These are phyloP conservation scores for Mychonastes homosphaera DNA, from an alignment of 139 green algal species.

Conservation along the genomic window DNA sequence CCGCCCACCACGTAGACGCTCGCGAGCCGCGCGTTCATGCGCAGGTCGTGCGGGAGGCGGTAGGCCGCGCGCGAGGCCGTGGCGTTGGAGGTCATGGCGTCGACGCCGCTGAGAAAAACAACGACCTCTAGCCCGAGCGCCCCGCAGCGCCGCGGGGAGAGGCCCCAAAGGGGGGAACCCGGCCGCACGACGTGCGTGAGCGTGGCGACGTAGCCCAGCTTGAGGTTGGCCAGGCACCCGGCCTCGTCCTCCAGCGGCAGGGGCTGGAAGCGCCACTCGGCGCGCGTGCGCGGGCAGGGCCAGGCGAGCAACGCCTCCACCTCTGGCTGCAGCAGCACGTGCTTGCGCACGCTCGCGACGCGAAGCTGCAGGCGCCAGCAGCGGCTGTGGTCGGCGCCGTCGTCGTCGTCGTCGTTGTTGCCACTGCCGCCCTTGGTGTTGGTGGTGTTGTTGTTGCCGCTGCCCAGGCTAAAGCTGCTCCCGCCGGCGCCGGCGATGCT, in stretches of 20 bases:
- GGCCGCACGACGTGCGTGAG: slow-evolving; percentile 11
- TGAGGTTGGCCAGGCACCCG: slow-evolving; percentile 4
- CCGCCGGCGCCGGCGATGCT: slow-evolving; percentile 6
- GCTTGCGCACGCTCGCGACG: slow-evolving; percentile 17
- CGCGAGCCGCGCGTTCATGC: slow-evolving; percentile 12
- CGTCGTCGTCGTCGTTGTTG: too few species aligned
- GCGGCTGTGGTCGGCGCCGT: slow-evolving; percentile 2
- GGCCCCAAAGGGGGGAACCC: neutral
- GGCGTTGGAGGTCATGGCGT: slow-evolving; percentile 11
- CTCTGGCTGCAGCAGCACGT: slow-evolving; percentile 12
- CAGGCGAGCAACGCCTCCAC: slow-evolving; percentile 6
- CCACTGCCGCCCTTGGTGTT: too few species aligned
- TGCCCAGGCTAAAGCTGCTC: slow-evolving; percentile 7
- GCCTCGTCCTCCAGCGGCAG: slow-evolving; percentile 7
- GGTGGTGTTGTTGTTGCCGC: neutral
- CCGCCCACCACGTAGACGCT: slow-evolving; percentile 9
- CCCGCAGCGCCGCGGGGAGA: slow-evolving; percentile 1
- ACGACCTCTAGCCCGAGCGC: slow-evolving; percentile 11
- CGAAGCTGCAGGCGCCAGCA: slow-evolving; percentile 7
- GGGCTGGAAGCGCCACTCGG: slow-evolving; percentile 4
- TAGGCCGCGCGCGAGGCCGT: slow-evolving; percentile 1
- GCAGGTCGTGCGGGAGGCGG: slow-evolving; percentile 9
- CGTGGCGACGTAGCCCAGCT: slow-evolving; percentile 9
- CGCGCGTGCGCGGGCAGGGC: neutral
- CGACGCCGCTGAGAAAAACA: slow-evolving; percentile 12